Base-by-base conservation (phyloP, 345 rosid genomes). In the Aquilaria sinensis region DNA sequence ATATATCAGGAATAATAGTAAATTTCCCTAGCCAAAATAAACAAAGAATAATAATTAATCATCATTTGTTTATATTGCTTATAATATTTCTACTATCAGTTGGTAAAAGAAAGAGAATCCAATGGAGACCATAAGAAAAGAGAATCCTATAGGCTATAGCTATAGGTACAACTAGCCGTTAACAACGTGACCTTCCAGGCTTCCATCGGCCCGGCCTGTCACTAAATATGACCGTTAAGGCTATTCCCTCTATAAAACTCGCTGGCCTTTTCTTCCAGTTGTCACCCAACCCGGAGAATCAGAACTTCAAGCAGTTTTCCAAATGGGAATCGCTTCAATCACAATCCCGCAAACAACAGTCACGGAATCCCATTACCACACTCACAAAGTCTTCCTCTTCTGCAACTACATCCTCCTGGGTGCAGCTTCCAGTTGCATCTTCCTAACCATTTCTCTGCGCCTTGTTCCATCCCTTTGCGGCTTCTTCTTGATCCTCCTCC, bases 341-440 rank as follows among this genome's bases (percentile, higher is more conserved):
- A 5, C 66, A 10, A 62, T 47, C 23, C 68, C 66, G 1, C 67
- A 52, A 60, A 10, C 79, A 9, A 58, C 82, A 23, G 60, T 58
- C 14, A 52, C 72, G 10, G 67, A 67, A 49, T 73, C 86, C 23
- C 86, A 85, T 55, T 66, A 75, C 70, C 72, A 71, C 33, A 83
- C 88, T 12, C 98, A 85, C 82, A 89, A 81, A 67, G 62, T 81
- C 49, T 92, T 92, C 83, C 81, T 89, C 63, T 74, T 83, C 65
- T 74, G 86, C 75, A 93, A 93, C 86, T 90, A 88, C 86, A 76
- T 90, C 56, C 94, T 92, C 30, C 88, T 92, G 0, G 93, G 96
- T 1, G 87, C 97, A 2, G 96, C 98, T 53, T 81, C 97, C 0
- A 82, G 92, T 71, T 90, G 96, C 83, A 82, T 90, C 69, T 90